A percentile compares a stretch with the other conserved stretches of the same genome.
These are phyloP conservation scores for Amylocarpus encephaloides DNA, from an alignment of 2,329 filamentous ascomycete genomes.

Conservation along the genomic window DNA sequence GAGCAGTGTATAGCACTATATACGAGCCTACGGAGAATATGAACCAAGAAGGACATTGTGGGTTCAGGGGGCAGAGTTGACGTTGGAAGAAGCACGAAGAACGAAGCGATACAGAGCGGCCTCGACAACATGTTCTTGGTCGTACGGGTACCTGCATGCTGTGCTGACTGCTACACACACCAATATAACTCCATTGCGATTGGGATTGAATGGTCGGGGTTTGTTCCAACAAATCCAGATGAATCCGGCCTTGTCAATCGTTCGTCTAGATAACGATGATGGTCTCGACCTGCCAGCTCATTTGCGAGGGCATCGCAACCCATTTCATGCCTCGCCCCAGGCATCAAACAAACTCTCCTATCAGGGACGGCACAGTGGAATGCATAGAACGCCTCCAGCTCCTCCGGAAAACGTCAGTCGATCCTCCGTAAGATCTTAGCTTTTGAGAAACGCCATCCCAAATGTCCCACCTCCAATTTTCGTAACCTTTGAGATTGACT, in stretches of 20 bases:
- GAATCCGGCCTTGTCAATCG: conserved; percentile 15
- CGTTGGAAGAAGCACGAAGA: too few species aligned
- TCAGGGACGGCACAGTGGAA: conserved; percentile 20
- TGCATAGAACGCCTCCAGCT: conserved; percentile 16
- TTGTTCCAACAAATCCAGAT: background rate
- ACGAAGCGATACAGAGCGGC: background rate
- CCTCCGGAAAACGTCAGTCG: conserved; percentile 2
- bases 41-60: too few species aligned
- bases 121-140: background rate
- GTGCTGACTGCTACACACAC: background rate
- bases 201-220: too few species aligned
- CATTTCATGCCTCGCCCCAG: conserved; percentile 1
- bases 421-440: background rate
- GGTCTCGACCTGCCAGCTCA: background rate
- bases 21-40: too few species aligned
- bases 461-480: background rate
- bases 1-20: too few species aligned
- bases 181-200: background rate
- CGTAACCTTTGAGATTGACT: background rate
- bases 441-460: background rate
- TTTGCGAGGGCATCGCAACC: conserved; percentile 4
- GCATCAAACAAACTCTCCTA: conserved; percentile 9
- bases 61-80: too few species aligned
- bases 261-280: too few species aligned
- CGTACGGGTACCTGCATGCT: background rate